Base-by-base conservation (phyloP, 805 yeast genomes). In the Maudiozyma serrabonitensis region DNA sequence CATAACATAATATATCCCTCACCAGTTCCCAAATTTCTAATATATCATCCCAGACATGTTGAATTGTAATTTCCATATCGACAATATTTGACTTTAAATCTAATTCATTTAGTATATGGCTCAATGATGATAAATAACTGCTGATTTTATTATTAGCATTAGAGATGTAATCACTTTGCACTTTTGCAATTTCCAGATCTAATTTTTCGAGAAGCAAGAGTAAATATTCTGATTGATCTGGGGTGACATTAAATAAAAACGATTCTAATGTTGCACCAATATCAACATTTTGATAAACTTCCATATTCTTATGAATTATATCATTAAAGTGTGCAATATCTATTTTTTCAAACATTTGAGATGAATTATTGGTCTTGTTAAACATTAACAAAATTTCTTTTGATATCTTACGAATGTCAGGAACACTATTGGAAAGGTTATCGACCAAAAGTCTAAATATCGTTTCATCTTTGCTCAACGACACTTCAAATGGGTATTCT, bases 251-350 rank as follows among this genome's bases (percentile, higher is more conserved):
- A 45, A 73, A 72, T 18, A 82, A 52, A 58, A 81, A 74, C 57
- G 77, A 79, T 28, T 84, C 68, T 15, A 82, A 69, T 39, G 81
- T 75, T 0, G 95, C 89, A 8, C 90, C 96, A 23, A 87, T 82
- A 51, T 89, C 96, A 43, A 86, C 82, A 50, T 74, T 79, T 48
- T 89, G 79, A 48, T 70, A 70, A 35, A 60, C 60, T 3, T 38
- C 83, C 80, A 64, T 68, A 62, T 67, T 69, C 46, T 49, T 69
- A 59, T 50, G 65, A 11, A 67, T 70, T 46, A 55, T 69, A 26
- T 35, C 31, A 8, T 49, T 52, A 11, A 58, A 57, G 51, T 38
- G 52, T 35, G 42, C 47, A 39, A 45, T 43, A 45, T 56, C 52
- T 2, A 55, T 16, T 4, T 21, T 13, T 18, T 40, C 35, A 4